A percentile compares a stretch with the other conserved stretches of the same genome.
Evolutionary conservation across 2,329 filamentous ascomycete species (phyloP).

Genomic region (Magnaporthiopsis poae): DNA sequence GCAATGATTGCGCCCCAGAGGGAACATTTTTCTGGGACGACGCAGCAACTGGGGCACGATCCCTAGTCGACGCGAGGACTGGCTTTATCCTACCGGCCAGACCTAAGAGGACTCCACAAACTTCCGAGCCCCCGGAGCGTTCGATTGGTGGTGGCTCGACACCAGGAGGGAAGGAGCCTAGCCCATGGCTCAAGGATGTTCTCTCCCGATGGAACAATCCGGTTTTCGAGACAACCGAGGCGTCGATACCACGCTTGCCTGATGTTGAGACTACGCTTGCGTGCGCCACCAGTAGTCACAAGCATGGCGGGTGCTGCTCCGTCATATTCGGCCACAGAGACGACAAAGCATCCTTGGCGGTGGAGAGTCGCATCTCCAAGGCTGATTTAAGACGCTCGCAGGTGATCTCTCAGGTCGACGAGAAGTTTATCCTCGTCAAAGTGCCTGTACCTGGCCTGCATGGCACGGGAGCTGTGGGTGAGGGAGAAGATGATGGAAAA

Average conservation of each 20-base stretch:
- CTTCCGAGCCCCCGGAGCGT: not conserved
- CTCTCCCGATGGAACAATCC: slow-evolving; percentile 65
- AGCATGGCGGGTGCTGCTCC: not conserved
- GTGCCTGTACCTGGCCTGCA: slow-evolving; percentile 25
- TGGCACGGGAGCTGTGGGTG: not conserved
- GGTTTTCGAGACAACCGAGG: slow-evolving; percentile 49
- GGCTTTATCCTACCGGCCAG: slow-evolving; percentile 30
- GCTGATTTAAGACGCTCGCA: slow-evolving; percentile 47
- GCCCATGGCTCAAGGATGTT: slow-evolving; percentile 50
- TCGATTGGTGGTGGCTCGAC: not conserved
- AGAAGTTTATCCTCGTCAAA: slow-evolving; percentile 74
- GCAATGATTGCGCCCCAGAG: not conserved
- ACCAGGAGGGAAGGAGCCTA: slow-evolving; percentile 10
- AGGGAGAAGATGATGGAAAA: not conserved
- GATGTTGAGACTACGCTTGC: not conserved
- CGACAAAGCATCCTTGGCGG: slow-evolving; percentile 13
- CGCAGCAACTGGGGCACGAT: slow-evolving; percentile 43
- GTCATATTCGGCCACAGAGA: not conserved
- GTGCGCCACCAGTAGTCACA: not conserved
- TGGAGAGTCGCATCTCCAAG: slow-evolving; percentile 49
- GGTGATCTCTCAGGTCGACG: slow-evolving; percentile 74
- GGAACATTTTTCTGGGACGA: slow-evolving; percentile 47
- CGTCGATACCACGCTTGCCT: slow-evolving; percentile 30
- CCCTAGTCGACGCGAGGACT: slow-evolving; percentile 45
- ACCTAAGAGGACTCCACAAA: not conserved